Conservation (phyloP, 495 filamentous ascomycete genomes). For the Neurospora tetraspora region DNA sequence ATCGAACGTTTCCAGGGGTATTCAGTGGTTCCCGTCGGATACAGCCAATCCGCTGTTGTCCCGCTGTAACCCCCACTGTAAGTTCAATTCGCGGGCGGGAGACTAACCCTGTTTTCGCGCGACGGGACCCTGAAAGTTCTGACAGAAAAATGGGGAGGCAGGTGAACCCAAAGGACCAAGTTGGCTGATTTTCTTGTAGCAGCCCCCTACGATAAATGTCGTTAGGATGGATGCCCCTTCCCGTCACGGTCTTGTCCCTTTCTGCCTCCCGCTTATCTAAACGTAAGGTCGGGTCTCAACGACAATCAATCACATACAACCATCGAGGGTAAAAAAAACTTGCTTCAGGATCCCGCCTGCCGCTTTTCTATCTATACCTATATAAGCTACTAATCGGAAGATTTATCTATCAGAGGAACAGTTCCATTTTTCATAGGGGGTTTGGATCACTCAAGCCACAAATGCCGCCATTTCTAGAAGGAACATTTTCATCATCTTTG, state of each 20-base stretch:
- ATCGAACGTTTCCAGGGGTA: neutral
- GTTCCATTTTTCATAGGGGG: neutral
- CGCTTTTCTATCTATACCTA: too few species aligned
- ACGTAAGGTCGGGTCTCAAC: too few species aligned
- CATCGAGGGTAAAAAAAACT: too few species aligned
- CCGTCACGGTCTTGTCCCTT: too few species aligned
- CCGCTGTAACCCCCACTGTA: neutral
- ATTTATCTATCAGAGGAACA: neutral
- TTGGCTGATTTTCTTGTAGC: neutral
- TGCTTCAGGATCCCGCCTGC: too few species aligned
- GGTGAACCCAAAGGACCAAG: neutral
- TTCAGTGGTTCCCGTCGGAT: neutral
- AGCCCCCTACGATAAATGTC: neutral
- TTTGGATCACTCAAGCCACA: neutral
- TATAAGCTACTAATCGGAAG: neutral
- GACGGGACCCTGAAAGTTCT: neutral
- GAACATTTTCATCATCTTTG: neutral
- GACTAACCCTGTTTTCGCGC: neutral
- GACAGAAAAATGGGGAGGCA: neutral
- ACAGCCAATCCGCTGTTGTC: neutral
- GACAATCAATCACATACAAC: too few species aligned
- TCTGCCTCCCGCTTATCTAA: too few species aligned
- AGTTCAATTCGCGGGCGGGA: neutral
- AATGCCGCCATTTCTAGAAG: neutral
- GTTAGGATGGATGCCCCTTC: too few species aligned